phyloP scores from a whole-genome alignment of 140 eudicot species.

The Bidens hawaiensis region DNA sequence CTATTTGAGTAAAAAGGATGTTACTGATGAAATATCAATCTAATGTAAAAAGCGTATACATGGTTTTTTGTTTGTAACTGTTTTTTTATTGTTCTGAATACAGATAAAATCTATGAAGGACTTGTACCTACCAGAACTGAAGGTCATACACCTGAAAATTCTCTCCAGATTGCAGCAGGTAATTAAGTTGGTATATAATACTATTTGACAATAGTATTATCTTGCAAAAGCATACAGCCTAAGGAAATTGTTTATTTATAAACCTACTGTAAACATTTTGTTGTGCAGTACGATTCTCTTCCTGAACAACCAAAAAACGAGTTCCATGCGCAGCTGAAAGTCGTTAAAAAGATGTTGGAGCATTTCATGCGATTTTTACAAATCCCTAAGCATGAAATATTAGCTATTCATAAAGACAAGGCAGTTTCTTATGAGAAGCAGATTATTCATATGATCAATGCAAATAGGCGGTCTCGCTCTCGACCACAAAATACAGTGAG shows the following conservation, averaged over 20 bases:
- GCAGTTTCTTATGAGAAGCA: constrained; percentile 63
- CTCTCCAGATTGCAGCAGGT: too few relatives aligned
- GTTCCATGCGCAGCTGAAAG: constrained; percentile 59
- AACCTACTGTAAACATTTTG: not conserved
- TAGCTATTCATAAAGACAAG: constrained; percentile 57
- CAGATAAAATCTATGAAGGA: too few relatives aligned
- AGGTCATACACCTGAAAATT: too few relatives aligned
- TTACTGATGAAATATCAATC: too few relatives aligned
- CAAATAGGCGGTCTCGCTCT: constrained; percentile 69
- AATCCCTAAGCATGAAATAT: constrained; percentile 47
- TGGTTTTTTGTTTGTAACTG: too few relatives aligned
- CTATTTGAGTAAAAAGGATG: too few relatives aligned
- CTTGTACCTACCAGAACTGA: too few relatives aligned
- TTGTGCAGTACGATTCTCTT: constrained; percentile 65
- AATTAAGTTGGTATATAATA: constrained; percentile 8
- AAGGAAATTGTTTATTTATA: not conserved
- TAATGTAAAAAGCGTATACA: too few relatives aligned
- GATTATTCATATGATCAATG: constrained; percentile 49
- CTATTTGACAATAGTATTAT: not conserved
- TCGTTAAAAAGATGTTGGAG: constrained; percentile 71
- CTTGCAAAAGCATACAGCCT: not conserved
- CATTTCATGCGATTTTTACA: constrained; percentile 55
- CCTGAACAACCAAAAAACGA: constrained; percentile 67
- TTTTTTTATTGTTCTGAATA: too few relatives aligned
- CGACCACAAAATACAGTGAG: too few relatives aligned